Conservation (phyloP, 1,139 yeast genomes). For the Meyerozyma carpophila region DNA sequence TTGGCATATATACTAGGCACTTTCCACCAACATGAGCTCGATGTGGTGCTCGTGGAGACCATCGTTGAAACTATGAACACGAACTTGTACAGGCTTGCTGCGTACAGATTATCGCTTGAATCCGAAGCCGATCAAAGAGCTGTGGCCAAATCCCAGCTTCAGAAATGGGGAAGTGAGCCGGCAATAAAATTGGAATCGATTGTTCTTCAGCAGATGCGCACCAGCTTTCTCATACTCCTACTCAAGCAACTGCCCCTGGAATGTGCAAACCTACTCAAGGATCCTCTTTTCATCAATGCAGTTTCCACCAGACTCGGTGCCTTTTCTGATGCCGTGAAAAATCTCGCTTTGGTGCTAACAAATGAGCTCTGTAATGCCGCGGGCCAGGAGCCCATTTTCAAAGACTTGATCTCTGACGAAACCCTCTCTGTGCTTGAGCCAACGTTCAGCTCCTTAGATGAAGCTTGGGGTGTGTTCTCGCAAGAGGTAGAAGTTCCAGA, state of each 20-base stretch:
- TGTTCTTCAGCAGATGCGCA: conserved; percentile 26
- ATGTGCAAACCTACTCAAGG: conserved; percentile 17
- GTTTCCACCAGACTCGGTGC: conserved; percentile 43
- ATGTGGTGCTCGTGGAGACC: conserved; percentile 15
- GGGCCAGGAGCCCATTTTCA: conserved; percentile 31
- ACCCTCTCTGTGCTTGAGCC: neutral
- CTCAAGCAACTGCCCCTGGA: conserved; percentile 15
- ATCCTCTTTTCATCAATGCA: conserved; percentile 31
- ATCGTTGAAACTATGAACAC: conserved; percentile 10
- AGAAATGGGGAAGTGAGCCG: conserved; percentile 26
- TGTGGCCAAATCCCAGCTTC: conserved; percentile 11
- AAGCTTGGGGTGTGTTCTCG: conserved; percentile 14
- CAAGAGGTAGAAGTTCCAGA: conserved; percentile 4
- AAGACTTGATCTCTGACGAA: conserved; percentile 5
- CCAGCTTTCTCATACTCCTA: conserved; percentile 27
- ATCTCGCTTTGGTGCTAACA: conserved; percentile 43
- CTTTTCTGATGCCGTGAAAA: conserved; percentile 33
- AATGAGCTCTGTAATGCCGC: conserved; percentile 36
- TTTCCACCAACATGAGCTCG: conserved; percentile 6
- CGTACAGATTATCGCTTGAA: conserved; percentile 8
- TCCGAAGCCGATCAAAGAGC: conserved; percentile 5
- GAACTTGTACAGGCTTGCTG: conserved; percentile 13
- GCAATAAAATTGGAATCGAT: conserved; percentile 29
- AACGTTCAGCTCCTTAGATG: neutral
- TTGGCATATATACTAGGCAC: conserved; percentile 4